phyloP scores from a whole-genome alignment of 495 filamentous ascomycete genomes.

The Daldinia loculata region DNA sequence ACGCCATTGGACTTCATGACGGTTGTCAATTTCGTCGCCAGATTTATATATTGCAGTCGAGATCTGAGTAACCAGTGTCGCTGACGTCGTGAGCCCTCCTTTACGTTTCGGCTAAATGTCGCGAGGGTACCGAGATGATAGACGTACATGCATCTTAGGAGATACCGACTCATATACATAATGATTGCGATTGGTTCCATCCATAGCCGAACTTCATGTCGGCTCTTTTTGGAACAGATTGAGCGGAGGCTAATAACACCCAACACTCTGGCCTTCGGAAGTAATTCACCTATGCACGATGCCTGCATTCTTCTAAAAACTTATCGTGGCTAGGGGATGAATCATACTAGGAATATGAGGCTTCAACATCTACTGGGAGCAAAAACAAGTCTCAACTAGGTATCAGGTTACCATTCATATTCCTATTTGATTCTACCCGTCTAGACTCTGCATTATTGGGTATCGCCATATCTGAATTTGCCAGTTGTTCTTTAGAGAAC shows the following conservation, averaged over 20 bases:
- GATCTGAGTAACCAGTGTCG: not conserved
- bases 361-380: too few relatives aligned
- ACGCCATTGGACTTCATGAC: not conserved
- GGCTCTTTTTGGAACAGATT: not conserved
- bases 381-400: too few relatives aligned
- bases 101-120: slow-evolving; percentile 32
- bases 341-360: too few relatives aligned
- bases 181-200: slow-evolving; percentile 9
- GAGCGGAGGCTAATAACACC: not conserved
- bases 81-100: slow-evolving; percentile 12
- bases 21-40: not conserved
- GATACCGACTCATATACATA: not conserved
- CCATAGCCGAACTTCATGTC: slow-evolving; percentile 20
- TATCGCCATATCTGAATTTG: not conserved
- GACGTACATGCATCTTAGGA: not conserved
- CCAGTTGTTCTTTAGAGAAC: not conserved
- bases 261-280: not conserved
- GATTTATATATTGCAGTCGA: slow-evolving; percentile 14
- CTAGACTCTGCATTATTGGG: too few relatives aligned
- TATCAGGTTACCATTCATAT: too few relatives aligned
- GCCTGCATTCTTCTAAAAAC: not conserved
- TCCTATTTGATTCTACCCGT: too few relatives aligned
- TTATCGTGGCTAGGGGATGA: not conserved
- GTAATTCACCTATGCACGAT: not conserved
- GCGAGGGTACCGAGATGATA: slow-evolving; percentile 3